Evolutionary conservation across 768 basidiomycete genomes (phyloP).

Genomic region (Clitopilus passeckerianus): DNA sequence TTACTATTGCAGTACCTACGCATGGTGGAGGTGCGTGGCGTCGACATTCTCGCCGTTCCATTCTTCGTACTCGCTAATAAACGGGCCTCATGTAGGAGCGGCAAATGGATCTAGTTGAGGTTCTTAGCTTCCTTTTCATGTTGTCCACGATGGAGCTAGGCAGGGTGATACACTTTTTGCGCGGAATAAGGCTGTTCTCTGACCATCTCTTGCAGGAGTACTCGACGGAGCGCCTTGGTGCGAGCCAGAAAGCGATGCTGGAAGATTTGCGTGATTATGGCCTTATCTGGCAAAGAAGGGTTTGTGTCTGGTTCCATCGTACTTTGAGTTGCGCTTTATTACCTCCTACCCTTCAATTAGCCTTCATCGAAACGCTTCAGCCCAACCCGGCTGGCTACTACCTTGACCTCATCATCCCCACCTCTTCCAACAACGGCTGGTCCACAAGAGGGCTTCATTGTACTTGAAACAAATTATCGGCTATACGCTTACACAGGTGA

Average conservation of each 20-base stretch:
- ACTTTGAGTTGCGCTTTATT: slow-evolving; percentile 15
- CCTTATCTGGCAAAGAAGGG: slow-evolving; percentile 82
- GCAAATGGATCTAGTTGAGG: slow-evolving; percentile 89
- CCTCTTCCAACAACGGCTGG: slow-evolving; percentile 64
- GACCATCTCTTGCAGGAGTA: slow-evolving; percentile 65
- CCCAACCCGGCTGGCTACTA: slow-evolving; percentile 93
- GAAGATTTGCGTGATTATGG: slow-evolving; percentile 94
- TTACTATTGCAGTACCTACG: slow-evolving; percentile 86
- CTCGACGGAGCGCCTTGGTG: slow-evolving; percentile 73
- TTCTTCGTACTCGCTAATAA: slow-evolving; percentile 9
- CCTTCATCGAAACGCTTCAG: slow-evolving; percentile 77
- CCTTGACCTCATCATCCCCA: slow-evolving; percentile 87
- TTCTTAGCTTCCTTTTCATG: slow-evolving; percentile 94
- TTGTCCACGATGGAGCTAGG: slow-evolving; percentile 95
- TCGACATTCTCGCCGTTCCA: background rate
- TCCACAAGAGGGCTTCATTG: slow-evolving; percentile 82
- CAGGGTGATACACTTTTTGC: slow-evolving; percentile 44
- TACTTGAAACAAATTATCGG: slow-evolving; percentile 97
- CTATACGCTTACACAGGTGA: slow-evolving; percentile 96
- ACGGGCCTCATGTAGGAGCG: slow-evolving; percentile 51
- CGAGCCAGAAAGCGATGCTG: slow-evolving; percentile 81
- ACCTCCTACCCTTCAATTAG: slow-evolving; percentile 25
- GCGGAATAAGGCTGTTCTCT: slow-evolving; percentile 1
- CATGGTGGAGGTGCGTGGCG: slow-evolving; percentile 64
- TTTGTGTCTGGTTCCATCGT: slow-evolving; percentile 25